Evolutionary conservation across 257 asterid species (phyloP).

Genomic region (Solanum pennellii): DNA sequence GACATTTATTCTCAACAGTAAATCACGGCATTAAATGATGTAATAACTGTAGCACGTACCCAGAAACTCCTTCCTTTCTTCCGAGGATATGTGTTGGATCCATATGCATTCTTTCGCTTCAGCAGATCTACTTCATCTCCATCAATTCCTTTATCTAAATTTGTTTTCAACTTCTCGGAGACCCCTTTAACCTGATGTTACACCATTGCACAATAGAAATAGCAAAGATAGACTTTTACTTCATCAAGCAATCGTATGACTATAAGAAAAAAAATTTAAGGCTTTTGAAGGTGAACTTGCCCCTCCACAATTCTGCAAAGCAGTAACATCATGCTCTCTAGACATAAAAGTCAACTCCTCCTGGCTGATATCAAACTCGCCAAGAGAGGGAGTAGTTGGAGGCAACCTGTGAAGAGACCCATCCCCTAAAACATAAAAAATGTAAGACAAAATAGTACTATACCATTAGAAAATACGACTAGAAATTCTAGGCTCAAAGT

Average conservation of each 20-base stretch:
- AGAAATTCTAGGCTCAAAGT: background rate
- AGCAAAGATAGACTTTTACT: background rate
- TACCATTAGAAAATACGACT: background rate
- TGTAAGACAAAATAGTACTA: background rate
- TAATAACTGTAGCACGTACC: constrained; percentile 30
- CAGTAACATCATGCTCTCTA: constrained; percentile 46
- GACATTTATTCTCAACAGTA: background rate
- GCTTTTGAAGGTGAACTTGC: constrained; percentile 34
- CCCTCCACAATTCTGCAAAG: constrained; percentile 75
- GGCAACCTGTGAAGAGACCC: constrained; percentile 27
- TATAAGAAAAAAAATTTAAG: background rate
- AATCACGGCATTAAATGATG: background rate
- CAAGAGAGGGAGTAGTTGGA: constrained; percentile 25
- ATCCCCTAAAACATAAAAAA: constrained; percentile 21
- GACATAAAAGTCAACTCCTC: constrained; percentile 63
- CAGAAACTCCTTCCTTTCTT: constrained; percentile 87
- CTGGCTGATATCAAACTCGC: constrained; percentile 63
- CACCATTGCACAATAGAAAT: background rate
- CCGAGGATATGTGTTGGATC: constrained; percentile 91
- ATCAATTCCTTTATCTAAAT: constrained; percentile 53
- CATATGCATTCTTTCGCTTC: constrained; percentile 61
- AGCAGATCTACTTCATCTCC: constrained; percentile 62
- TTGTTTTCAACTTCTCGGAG: constrained; percentile 52
- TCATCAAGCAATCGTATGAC: background rate
- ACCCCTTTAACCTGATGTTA: constrained; percentile 52